Evolutionary conservation across 1,139 yeast genomes (phyloP).

Genomic region (Candida glucosophila): DNA sequence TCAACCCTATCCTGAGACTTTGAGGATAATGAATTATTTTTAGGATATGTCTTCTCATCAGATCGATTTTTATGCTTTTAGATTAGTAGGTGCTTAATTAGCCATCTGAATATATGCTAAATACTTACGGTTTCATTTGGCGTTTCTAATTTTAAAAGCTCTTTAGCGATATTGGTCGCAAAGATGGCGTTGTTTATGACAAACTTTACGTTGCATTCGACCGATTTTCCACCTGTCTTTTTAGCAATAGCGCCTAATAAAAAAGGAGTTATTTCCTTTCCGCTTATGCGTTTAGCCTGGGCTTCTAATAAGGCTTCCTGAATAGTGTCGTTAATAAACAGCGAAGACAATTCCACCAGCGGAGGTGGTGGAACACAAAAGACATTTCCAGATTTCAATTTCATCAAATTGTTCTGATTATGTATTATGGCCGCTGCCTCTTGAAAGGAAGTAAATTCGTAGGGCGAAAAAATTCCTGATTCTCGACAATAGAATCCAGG

Average conservation of each 20-base stretch:
- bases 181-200: constrained; percentile 68
- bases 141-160: constrained; percentile 34
- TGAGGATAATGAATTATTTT: background rate
- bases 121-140: background rate
- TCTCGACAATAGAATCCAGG: constrained; percentile 82
- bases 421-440: constrained; percentile 60
- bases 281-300: constrained; percentile 40
- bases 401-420: constrained; percentile 42
- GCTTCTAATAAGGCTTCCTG: constrained; percentile 54
- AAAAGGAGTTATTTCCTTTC: constrained; percentile 78
- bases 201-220: constrained; percentile 63
- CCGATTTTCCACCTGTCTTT: constrained; percentile 61
- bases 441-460: constrained; percentile 39
- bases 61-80: background rate
- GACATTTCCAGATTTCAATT: constrained; percentile 57
- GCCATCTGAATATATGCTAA: too few species aligned
- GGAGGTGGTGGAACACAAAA: constrained; percentile 80
- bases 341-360: constrained; percentile 49
- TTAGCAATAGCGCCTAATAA: constrained; percentile 56
- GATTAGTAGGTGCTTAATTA: constrained; percentile 5
- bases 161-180: constrained; percentile 61
- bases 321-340: constrained; percentile 47
- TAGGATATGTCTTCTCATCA: background rate
- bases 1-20: too few species aligned
- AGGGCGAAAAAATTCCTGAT: constrained; percentile 69